Conservation (phyloP, 768 basidiomycete species). For the Xanthoconium stramineum region DNA sequence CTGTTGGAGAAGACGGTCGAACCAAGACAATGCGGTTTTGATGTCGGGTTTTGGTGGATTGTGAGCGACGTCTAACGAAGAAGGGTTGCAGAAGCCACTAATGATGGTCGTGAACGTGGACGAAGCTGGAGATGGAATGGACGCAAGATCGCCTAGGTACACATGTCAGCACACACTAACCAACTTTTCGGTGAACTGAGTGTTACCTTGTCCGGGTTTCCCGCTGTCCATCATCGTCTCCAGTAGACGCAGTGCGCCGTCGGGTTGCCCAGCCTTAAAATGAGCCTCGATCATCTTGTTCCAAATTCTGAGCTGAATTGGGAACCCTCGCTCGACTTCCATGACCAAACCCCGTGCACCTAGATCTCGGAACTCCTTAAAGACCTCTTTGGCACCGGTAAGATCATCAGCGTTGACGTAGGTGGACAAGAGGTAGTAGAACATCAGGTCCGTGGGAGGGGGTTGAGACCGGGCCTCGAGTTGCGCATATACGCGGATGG, state of each 20-base stretch:
- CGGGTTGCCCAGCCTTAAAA: constrained; percentile 60
- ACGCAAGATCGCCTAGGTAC: constrained; percentile 24
- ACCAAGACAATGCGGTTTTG: constrained; percentile 67
- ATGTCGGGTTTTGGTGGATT: constrained; percentile 41
- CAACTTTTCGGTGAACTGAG: background rate
- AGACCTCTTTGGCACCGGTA: constrained; percentile 53
- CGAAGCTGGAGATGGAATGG: constrained; percentile 54
- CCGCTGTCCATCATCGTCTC: constrained; percentile 64
- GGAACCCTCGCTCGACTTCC: constrained; percentile 17
- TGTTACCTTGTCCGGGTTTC: constrained; percentile 15
- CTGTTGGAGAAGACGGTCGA: constrained; percentile 56
- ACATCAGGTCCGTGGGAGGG: constrained; percentile 38
- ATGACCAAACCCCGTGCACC: constrained; percentile 32
- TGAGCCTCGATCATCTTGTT: constrained; percentile 76
- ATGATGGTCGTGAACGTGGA: constrained; percentile 66
- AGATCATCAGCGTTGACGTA: constrained; percentile 54
- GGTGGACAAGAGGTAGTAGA: constrained; percentile 53
- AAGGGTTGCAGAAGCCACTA: constrained; percentile 56
- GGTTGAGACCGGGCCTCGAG: constrained; percentile 42
- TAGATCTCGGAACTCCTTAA: constrained; percentile 53
- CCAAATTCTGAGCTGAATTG: constrained; percentile 53
- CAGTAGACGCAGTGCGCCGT: constrained; percentile 61
- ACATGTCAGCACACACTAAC: background rate
- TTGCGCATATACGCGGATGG: constrained; percentile 63
- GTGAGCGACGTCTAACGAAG: constrained; percentile 13